A percentile compares a stretch with the other conserved stretches of the same genome.
phyloP scores from a whole-genome alignment of 805 yeast genomes.

The Saccharomycopsis capsularis region DNA sequence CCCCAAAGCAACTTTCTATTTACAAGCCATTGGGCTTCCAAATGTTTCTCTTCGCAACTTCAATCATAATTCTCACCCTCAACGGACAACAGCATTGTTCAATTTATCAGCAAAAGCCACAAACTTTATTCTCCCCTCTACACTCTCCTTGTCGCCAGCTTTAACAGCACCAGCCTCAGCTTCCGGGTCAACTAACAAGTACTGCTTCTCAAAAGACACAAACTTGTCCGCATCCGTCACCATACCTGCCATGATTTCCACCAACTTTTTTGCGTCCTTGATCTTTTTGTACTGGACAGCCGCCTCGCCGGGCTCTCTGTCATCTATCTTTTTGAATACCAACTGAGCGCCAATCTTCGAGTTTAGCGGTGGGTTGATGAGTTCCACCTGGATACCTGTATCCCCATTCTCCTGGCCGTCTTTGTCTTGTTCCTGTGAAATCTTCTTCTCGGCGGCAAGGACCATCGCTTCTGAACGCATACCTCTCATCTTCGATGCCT shows the following conservation, averaged over 20 bases:
- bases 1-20: too few species aligned
- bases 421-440: not conserved
- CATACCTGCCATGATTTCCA: constrained; percentile 28
- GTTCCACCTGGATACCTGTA: constrained; percentile 32
- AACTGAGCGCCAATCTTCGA: constrained; percentile 36
- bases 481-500: constrained; percentile 59
- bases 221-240: constrained; percentile 29
- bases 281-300: constrained; percentile 22
- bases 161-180: not conserved
- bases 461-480: constrained; percentile 58
- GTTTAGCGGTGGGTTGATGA: constrained; percentile 39
- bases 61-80: not conserved
- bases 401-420: constrained; percentile 20
- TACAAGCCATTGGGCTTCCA: too few species aligned
- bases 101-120: constrained; percentile 5
- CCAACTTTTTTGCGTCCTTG: constrained; percentile 33
- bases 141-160: not conserved
- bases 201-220: constrained; percentile 27
- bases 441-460: constrained; percentile 42
- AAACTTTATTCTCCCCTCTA: not conserved
- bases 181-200: constrained; percentile 5
- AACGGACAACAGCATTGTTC: constrained; percentile 8
- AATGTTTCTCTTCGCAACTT: too few species aligned
- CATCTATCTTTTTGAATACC: constrained; percentile 29
- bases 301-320: not conserved